Conservation (phyloP, 371 early-diverging fungal species). For the Parasitella parasitica region DNA sequence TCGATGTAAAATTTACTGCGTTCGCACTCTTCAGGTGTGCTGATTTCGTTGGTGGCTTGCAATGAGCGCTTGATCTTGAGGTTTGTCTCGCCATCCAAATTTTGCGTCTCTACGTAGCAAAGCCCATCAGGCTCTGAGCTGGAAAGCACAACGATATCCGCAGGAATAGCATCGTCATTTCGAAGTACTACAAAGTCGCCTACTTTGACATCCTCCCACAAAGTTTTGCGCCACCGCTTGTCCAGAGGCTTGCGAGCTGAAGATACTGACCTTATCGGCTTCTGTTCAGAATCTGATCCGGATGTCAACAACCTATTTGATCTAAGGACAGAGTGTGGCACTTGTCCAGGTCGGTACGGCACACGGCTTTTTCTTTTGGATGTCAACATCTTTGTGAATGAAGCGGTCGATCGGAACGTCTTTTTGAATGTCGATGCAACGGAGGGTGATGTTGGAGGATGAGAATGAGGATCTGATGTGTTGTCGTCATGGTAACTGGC, state of each 20-base stretch:
- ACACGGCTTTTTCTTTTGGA: conserved; percentile 21
- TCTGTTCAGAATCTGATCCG: conserved; percentile 6
- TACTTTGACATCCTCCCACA: conserved; percentile 85
- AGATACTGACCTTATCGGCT: conserved; percentile 10
- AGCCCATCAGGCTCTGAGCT: conserved; percentile 65
- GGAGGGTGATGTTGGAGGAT: conserved; percentile 5
- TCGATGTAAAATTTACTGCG: conserved; percentile 64
- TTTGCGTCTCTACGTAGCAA: conserved; percentile 84
- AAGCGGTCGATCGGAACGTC: conserved; percentile 23
- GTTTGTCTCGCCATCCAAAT: conserved; percentile 89
- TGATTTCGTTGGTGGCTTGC: conserved; percentile 50
- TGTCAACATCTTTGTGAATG: conserved; percentile 28
- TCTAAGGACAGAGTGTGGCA: conserved; percentile 50
- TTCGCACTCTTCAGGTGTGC: conserved; percentile 56
- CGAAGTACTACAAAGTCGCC: conserved; percentile 90
- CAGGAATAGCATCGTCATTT: conserved; percentile 92
- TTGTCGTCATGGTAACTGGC: background rate
- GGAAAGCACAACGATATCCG: conserved; percentile 73
- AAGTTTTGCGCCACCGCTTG: conserved; percentile 51
- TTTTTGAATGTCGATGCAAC: conserved; percentile 13
- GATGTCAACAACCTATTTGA: background rate
- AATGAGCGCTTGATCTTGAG: conserved; percentile 64
- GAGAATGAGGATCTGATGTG: background rate
- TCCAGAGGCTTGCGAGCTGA: conserved; percentile 28
- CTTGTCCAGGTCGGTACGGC: conserved; percentile 54